Percentiles rank a stretch among this genome's conserved stretches.
phyloP scores from a whole-genome alignment of 352 stramenopile genomes.

The Globisporangium abappressorium region DNA sequence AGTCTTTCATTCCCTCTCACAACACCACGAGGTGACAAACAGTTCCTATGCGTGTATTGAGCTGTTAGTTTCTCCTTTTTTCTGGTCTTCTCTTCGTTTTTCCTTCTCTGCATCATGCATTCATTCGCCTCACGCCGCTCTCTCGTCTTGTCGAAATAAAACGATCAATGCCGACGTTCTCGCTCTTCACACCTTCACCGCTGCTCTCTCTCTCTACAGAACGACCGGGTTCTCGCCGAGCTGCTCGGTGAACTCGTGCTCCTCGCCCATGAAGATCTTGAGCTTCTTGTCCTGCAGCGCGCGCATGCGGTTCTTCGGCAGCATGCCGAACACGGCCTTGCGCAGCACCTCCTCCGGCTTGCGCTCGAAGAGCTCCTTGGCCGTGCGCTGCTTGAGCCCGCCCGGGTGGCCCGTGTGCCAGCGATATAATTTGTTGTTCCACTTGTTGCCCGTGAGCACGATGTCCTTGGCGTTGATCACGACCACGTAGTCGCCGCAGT shows the following conservation, averaged over 20 bases:
- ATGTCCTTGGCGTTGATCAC: conserved; percentile 96
- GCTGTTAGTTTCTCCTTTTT: conserved; percentile 1
- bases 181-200: not conserved
- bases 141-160: not conserved
- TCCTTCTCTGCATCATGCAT: not conserved
- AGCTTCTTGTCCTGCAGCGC: conserved; percentile 94
- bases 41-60: conserved; percentile 9
- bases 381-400: conserved; percentile 93
- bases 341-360: conserved; percentile 95
- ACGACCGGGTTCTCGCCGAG: conserved; percentile 85
- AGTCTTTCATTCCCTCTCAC: not conserved
- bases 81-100: not conserved
- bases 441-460: conserved; percentile 96
- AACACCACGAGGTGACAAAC: conserved; percentile 2
- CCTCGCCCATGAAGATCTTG: conserved; percentile 93
- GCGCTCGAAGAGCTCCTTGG: conserved; percentile 92
- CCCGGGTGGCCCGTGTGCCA: conserved; percentile 98
- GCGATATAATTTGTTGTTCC: conserved; percentile 96
- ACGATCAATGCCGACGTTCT: not conserved
- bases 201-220: conserved; percentile 34
- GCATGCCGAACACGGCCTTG: conserved; percentile 97
- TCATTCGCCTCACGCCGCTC: not conserved
- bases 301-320: conserved; percentile 96
- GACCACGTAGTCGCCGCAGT: conserved; percentile 98
- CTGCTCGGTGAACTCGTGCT: conserved; percentile 91